A percentile compares a stretch with the other conserved stretches of the same genome.
These are phyloP conservation scores for Pelargonium nanum DNA, from an alignment of 345 rosid species.

Conservation along the genomic window DNA sequence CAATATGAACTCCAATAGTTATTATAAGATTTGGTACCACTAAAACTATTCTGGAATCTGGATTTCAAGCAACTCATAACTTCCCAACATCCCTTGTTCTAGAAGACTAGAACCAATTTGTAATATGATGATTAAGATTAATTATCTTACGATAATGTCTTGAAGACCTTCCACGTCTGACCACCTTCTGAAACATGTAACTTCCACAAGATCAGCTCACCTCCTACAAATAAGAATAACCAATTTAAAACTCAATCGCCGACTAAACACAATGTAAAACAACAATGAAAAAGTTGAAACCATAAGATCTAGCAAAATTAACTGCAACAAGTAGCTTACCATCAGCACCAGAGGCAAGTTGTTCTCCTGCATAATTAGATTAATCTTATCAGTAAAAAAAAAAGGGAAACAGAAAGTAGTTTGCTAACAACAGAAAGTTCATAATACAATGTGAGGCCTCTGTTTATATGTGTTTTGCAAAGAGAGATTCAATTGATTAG, in stretches of 20 bases:
- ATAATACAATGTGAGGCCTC: too few species aligned
- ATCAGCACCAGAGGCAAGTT: conserved; percentile 94
- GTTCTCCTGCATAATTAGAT: conserved; percentile 52
- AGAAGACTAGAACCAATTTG: too few species aligned
- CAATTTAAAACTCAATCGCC: conserved; percentile 4
- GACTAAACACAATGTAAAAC: neutral
- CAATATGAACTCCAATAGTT: too few species aligned
- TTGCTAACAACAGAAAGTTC: neutral
- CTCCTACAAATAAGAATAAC: conserved; percentile 39
- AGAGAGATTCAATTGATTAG: too few species aligned
- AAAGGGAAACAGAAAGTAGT: neutral
- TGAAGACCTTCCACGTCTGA: conserved; percentile 80
- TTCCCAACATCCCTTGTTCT: too few species aligned
- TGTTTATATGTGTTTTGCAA: too few species aligned
- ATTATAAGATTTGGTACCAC: too few species aligned
- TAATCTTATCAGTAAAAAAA: conserved; percentile 4
- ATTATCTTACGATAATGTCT: conserved; percentile 55
- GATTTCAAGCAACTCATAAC: neutral
- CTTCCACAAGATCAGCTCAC: conserved; percentile 88
- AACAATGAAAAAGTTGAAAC: neutral
- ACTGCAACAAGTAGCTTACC: conserved; percentile 33
- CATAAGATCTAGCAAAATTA: neutral
- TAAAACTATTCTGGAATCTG: too few species aligned
- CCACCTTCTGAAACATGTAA: conserved; percentile 58
- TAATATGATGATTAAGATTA: conserved; percentile 11